phyloP scores from a whole-genome alignment of 108 stramenopile species.

The Cyclotella cryptica region DNA sequence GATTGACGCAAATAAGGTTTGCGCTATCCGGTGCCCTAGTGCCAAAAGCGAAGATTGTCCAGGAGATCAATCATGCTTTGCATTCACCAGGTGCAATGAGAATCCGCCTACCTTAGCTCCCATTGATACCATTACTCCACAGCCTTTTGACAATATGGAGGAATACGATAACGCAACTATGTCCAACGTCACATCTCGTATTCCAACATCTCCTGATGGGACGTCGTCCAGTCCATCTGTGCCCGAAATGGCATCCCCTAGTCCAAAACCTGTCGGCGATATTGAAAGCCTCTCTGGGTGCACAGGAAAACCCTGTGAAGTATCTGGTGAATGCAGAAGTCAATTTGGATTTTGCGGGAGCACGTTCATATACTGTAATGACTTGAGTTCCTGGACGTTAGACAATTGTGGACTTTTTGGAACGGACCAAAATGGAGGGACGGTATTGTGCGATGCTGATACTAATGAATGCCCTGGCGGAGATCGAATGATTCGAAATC shows the following conservation, averaged over 20 bases:
- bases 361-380: slow-evolving; percentile 50
- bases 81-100: slow-evolving; percentile 43
- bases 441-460: slow-evolving; percentile 45
- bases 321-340: slow-evolving; percentile 12
- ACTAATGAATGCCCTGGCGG: slow-evolving; percentile 41
- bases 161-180: not conserved
- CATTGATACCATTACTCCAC: not conserved
- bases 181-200: not conserved
- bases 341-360: slow-evolving; percentile 53
- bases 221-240: not conserved
- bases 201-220: not conserved
- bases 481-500: slow-evolving; percentile 40
- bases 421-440: slow-evolving; percentile 34
- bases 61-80: slow-evolving; percentile 37
- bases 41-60: slow-evolving; percentile 53
- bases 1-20: slow-evolving; percentile 41
- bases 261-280: not conserved
- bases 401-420: slow-evolving; percentile 50
- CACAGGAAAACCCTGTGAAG: slow-evolving; percentile 17
- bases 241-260: not conserved
- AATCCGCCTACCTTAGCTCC: not conserved
- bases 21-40: slow-evolving; percentile 39
- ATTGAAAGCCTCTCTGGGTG: not conserved
- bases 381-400: slow-evolving; percentile 46
- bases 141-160: not conserved